Evolutionary conservation across 2,329 filamentous ascomycete species (phyloP), one percentile per base, ranked within the genome.

Genomic region (Cladophialophora yegresii): DNA sequence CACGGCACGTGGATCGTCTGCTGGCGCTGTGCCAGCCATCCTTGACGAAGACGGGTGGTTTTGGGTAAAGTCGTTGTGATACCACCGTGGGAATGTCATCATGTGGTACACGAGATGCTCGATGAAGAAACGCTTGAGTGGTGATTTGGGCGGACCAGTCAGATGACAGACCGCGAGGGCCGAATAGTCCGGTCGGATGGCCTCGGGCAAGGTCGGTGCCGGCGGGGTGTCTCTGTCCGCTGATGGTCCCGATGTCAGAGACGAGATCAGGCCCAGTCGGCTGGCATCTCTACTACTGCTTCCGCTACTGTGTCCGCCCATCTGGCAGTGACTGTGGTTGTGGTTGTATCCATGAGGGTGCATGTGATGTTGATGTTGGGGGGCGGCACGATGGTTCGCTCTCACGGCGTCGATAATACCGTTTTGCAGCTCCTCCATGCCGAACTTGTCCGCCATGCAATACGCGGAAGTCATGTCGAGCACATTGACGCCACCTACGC

Each of bases 361-460:
- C 26, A 3, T 9, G 28, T 54, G 51, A 22, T 54, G 51, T 16
- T n/a, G 28, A n/a, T 54, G 51, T 16, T n/a, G 28, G 28, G 4
- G 6, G 28, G 51, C 50, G 33, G 62, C 30, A 10, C 61, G 32
- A 47, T 64, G 59, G 50, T 56, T 64, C 13, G 51, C 33, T 13
- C 66, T 58, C 36, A 68, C 55, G 13, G 22, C 54, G 53, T 68
- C 66, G 61, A 68, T 68, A 59, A 68, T 66, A 16, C 54, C 65
- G 56, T 68, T 68, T 49, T 68, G 66, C 28, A 68, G 36, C 43
- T 68, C 66, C 56, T 68, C 66, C 66, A 68, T 68, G 40, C 53
- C 66, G 57, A 68, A 68, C 20, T 68, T 68, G 49, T 68, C 66
- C 3, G 66, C 66, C 66, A 68, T 68, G 47, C 64, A 63, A 33